Conservation (phyloP, 2,329 filamentous ascomycete species). For the Botrytis sinoallii region DNA sequence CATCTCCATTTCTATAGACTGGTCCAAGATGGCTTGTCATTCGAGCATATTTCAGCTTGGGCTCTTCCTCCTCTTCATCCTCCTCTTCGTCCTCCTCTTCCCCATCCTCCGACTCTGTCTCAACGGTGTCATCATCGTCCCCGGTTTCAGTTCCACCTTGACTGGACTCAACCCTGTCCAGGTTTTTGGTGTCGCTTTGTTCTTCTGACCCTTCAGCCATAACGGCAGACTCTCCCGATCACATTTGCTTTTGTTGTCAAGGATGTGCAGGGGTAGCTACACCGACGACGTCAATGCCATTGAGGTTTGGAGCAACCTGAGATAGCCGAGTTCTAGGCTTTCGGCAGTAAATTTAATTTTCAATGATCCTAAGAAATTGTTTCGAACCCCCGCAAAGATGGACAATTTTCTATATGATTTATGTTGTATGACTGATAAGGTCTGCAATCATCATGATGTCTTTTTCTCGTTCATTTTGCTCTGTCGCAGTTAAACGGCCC, state of each 20-base stretch:
- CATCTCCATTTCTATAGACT: conserved; percentile 92
- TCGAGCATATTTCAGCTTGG: conserved; percentile 86
- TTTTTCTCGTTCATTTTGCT: conserved; percentile 27
- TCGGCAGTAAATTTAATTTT: conserved; percentile 16
- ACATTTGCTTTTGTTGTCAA: conserved; percentile 35
- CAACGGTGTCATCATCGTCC: conserved; percentile 33
- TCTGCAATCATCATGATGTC: conserved; percentile 27
- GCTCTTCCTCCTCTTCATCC: conserved; percentile 92
- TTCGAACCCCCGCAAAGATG: conserved; percentile 8
- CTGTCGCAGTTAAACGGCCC: conserved; percentile 22
- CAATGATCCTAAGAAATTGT: background rate
- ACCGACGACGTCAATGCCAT: conserved; percentile 29
- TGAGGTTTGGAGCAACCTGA: conserved; percentile 27
- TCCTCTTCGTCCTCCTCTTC: conserved; percentile 61
- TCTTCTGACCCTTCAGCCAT: conserved; percentile 37
- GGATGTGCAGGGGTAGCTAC: conserved; percentile 22
- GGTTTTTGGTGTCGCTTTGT: conserved; percentile 31
- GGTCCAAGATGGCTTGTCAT: conserved; percentile 75
- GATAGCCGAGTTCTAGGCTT: conserved; percentile 20
- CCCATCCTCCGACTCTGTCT: conserved; percentile 45
- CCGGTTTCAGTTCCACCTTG: conserved; percentile 26
- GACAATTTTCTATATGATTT: background rate
- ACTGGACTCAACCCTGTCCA: conserved; percentile 27
- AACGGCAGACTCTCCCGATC: conserved; percentile 31
- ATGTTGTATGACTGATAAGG: background rate